phyloP scores from a whole-genome alignment of 768 basidiomycete species.

The Lentinula guzmanii region DNA sequence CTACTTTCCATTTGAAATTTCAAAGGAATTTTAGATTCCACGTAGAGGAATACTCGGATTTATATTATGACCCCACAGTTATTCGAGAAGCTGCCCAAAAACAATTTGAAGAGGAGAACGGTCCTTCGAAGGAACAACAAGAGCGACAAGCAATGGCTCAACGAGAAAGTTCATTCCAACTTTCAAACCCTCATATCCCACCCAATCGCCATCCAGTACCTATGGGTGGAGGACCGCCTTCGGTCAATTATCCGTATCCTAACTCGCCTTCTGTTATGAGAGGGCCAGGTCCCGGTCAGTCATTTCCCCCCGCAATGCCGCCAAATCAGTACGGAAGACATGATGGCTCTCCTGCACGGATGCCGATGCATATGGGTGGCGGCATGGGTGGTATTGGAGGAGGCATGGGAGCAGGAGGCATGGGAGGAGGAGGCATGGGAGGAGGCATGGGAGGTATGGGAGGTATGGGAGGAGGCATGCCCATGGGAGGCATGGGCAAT shows the following conservation, averaged over 20 bases:
- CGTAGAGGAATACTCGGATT: slow-evolving; percentile 65
- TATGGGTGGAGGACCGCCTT: slow-evolving; percentile 18
- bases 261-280: slow-evolving; percentile 23
- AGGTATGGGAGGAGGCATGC: slow-evolving; percentile 9
- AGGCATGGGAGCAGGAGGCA: slow-evolving; percentile 21
- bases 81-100: slow-evolving; percentile 50
- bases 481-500: slow-evolving; percentile 22
- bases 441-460: slow-evolving; percentile 21
- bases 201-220: slow-evolving; percentile 21
- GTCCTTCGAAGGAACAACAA: slow-evolving; percentile 17
- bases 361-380: slow-evolving; percentile 23
- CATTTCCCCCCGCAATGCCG: slow-evolving; percentile 10
- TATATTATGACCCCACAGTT: slow-evolving; percentile 68
- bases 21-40: slow-evolving; percentile 46
- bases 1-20: not conserved
- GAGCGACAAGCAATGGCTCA: slow-evolving; percentile 21
- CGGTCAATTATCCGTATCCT: slow-evolving; percentile 25
- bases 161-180: slow-evolving; percentile 14
- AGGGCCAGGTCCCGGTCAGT: slow-evolving; percentile 19
- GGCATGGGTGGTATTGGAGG: slow-evolving; percentile 12
- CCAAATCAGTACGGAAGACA: slow-evolving; percentile 14
- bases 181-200: slow-evolving; percentile 14
- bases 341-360: slow-evolving; percentile 19
- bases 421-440: slow-evolving; percentile 20
- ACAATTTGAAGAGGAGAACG: slow-evolving; percentile 37